Evolutionary conservation across 768 basidiomycete genomes (phyloP), one percentile per base, ranked within the genome.

Genomic region (Xanthoconium stramineum): DNA sequence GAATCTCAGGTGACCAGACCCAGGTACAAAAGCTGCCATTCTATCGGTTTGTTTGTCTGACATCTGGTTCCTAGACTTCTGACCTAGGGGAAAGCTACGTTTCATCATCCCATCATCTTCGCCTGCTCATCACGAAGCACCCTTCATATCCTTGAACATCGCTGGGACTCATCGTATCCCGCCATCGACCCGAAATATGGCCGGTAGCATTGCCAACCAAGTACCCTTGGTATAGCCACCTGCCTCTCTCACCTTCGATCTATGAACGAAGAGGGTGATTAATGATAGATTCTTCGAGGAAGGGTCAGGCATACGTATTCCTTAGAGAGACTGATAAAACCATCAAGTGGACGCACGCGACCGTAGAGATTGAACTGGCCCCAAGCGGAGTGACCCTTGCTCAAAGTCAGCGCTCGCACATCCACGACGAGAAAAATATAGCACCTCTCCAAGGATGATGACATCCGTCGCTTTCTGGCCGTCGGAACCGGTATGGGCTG

Each of bases 301-400:
- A 47, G 10, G 24, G 38, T 53, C 24, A 3, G 30, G 69, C 80
- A 46, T 68, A 91, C 91, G 67, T 94, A 94, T 80, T 91, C 85
- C 68, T 94, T 94, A n/a, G 80, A 83, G 10, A 94, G 67, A 58
- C 82, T 89, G 49, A 94, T 78, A 61, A 91, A 82, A 9, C 92
- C 92, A 67, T 94, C 92, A 63, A 81, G 83, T 15, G 86, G 82
- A 53, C 93, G 76, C n/a, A 95, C 80, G 17, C 92, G 82, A 37
- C 93, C 92, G 5, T 86, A 74, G 28, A 95, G 70, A 55, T 79
- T 85, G 72, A 94, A 95, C 60, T 90, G 85, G 24, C 93, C 92
- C 92, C 92, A 95, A 14, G 91, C 85, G 9, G 92, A 94, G 72
- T 94, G 93, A 6, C 92, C 91, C 89, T 92, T 55, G 19, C n/a